Base-by-base conservation (phyloP, 2,329 filamentous ascomycete species). In the Epichloe festucae region DNA sequence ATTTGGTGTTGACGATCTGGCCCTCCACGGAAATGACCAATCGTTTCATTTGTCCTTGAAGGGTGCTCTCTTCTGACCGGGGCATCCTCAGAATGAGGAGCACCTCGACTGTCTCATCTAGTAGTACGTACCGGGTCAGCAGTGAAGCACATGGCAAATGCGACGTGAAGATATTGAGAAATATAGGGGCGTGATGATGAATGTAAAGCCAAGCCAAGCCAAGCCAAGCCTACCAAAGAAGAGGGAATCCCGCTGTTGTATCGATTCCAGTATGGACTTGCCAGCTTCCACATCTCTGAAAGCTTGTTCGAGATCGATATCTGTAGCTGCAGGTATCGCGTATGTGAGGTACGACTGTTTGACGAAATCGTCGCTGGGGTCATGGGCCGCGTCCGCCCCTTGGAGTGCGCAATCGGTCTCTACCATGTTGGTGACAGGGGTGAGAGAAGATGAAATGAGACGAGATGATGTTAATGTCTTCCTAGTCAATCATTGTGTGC, bases 71-170 rank as follows among this genome's bases (percentile, higher is more conserved):
- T 51, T 80, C 75, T 52, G 77, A 70, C 60, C 76, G 73, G 4
- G 82, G 81, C 8, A 82, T 82, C 59, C 78, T 78, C 52, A 90
- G 74, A 11, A 87, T 73, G 55, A 89, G 70, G 60, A 86, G 81
- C 17, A 89, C 74, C 56, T 82, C 72, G 52, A 86, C 75, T 27
- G 79, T 80, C 71, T 90, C 86, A 76, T 90, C 86, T 89, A 17
- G 8, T 15, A 19, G 23, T 4, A 35, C 15, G 34, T 5, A 36
- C 15, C 43, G 41, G 41, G 54, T 62, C 21, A 62, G 60, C 40
- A 40, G 53, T 19, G 19, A 47, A 46, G 23, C n/a, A 11, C 31
- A 67, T 31, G 15, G 15, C n/a, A 15, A 23, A 15, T 21, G 19
- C 17, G 5, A 15, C 1, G 71, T 61, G 57, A 48, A 46, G 47